Base-by-base conservation (phyloP, 257 asterid genomes). In the Fraxinus excelsior region DNA sequence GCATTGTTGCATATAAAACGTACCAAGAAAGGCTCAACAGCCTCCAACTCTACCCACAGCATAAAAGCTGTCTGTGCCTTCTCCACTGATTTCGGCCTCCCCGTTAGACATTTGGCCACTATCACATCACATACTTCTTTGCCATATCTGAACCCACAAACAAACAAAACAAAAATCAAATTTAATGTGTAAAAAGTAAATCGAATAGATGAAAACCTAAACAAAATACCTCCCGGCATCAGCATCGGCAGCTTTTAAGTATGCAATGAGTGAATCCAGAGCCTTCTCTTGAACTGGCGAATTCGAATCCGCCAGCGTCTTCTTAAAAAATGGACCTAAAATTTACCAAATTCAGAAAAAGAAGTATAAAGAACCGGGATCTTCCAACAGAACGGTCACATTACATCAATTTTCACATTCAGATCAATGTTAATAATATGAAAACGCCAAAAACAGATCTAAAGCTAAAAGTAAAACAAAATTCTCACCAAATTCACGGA, bases 221-320 rank as follows among this genome's bases (percentile, higher is more conserved):
- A 14, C 76, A 70, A 80, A 76, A 62, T 76, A 93, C 99, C 98
- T 92, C 62, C 93, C 98, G 42, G 85, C 91, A 86, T 96, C 99
- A 84, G 98, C 91, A 85, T 96, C 99, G 5, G 93, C 98, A 78
- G 97, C 99, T 86, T 79, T 96, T 79, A 96, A 83, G 84, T 78
- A 96, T 26, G 95, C 96, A 85, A 96, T 93, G 62, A 96, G 97
- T 34, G 97, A 97, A 84, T 96, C 99, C 34, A 96, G 84, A 18
- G 98, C 99, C 90, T 93, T 96, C 88, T 96, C 99, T 86, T 96
- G 99, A 69, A 93, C 99, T 0, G 99, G 99, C 16, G 98, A 94
- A 89, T 96, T 93, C 7, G 98, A 84, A 81, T 96, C 98, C 80
- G 97, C 91, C 76, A 96, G 86, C 5, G 90, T 60, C 88, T 96